Evolutionary conservation across 2,329 filamentous ascomycete genomes (phyloP).

Genomic region (Cladosporium sp.): DNA sequence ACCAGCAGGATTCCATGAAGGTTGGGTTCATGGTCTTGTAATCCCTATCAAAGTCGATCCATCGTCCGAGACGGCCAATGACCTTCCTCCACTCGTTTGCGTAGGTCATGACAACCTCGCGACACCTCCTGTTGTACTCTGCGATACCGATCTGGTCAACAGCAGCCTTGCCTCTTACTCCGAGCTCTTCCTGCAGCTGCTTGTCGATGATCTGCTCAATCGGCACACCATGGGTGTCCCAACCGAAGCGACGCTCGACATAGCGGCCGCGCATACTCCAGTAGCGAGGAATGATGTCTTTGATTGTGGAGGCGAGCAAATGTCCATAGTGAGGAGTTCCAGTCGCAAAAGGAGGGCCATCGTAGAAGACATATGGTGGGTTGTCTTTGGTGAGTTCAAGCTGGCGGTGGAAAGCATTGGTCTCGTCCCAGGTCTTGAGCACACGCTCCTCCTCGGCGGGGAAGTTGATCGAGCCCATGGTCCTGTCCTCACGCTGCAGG

Average conservation of each 20-base stretch:
- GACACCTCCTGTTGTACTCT: constrained; percentile 88
- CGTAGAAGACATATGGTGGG: constrained; percentile 87
- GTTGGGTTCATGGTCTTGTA: constrained; percentile 97
- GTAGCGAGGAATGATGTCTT: constrained; percentile 93
- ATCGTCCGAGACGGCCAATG: constrained; percentile 82
- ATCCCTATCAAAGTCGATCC: constrained; percentile 97
- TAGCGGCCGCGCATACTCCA: constrained; percentile 97
- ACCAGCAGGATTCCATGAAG: constrained; percentile 97
- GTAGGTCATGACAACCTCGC: constrained; percentile 89
- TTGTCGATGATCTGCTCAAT: constrained; percentile 99
- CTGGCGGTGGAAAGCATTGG: constrained; percentile 84
- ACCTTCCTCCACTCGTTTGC: constrained; percentile 81
- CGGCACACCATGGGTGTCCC: constrained; percentile 91
- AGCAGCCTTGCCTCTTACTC: constrained; percentile 80
- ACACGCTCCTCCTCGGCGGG: constrained; percentile 84
- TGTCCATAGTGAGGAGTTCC: constrained; percentile 68
- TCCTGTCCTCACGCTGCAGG: constrained; percentile 4
- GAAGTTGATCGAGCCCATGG: constrained; percentile 62
- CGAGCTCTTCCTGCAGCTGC: constrained; percentile 59
- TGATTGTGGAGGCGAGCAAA: constrained; percentile 86
- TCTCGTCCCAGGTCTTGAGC: constrained; percentile 83
- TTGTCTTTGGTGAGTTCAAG: constrained; percentile 79
- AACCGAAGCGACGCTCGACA: constrained; percentile 88
- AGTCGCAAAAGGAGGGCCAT: constrained; percentile 58
- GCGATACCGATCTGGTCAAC: constrained; percentile 81